phyloP scores from a whole-genome alignment of 164 flowering plant genomes.

The Hamamelis virginiana region DNA sequence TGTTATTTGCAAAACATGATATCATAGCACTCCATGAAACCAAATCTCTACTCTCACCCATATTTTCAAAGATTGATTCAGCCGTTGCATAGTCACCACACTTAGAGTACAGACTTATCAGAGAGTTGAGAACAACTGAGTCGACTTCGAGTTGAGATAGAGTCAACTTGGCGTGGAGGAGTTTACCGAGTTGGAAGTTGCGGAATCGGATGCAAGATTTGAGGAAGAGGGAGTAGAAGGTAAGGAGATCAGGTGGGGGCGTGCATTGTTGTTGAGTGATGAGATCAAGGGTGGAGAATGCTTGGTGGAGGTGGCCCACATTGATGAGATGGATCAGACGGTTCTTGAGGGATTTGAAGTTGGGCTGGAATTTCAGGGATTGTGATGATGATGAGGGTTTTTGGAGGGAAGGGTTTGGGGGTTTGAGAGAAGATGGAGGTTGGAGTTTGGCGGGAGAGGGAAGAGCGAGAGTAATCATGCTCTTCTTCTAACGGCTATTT shows the following conservation, averaged over 20 bases:
- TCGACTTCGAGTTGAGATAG: constrained; percentile 48
- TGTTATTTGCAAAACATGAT: constrained; percentile 58
- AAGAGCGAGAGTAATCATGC: background rate
- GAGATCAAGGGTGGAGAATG: constrained; percentile 57
- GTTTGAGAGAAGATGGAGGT: constrained; percentile 14
- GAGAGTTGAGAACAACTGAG: constrained; percentile 48
- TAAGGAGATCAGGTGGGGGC: constrained; percentile 46
- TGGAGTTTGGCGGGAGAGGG: background rate
- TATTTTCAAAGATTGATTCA: constrained; percentile 36
- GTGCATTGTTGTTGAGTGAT: constrained; percentile 33
- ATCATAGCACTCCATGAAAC: constrained; percentile 88
- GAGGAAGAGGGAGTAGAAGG: constrained; percentile 66
- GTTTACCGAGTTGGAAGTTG: constrained; percentile 52
- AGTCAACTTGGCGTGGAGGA: constrained; percentile 45
- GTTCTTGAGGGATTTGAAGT: constrained; percentile 34
- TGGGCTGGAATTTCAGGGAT: constrained; percentile 19
- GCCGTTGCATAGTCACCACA: constrained; percentile 53
- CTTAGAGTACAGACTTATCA: constrained; percentile 73
- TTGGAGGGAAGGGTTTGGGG: constrained; percentile 20
- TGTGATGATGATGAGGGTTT: constrained; percentile 10
- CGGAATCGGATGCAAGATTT: constrained; percentile 66
- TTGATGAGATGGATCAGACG: constrained; percentile 47
- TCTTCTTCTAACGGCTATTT: background rate
- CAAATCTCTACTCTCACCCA: constrained; percentile 52
- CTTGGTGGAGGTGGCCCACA: constrained; percentile 41